A percentile compares a stretch with the other conserved stretches of the same genome.
These are phyloP conservation scores for Copromyces sp. DNA, from an alignment of 495 filamentous ascomycete species.

Conservation along the genomic window DNA sequence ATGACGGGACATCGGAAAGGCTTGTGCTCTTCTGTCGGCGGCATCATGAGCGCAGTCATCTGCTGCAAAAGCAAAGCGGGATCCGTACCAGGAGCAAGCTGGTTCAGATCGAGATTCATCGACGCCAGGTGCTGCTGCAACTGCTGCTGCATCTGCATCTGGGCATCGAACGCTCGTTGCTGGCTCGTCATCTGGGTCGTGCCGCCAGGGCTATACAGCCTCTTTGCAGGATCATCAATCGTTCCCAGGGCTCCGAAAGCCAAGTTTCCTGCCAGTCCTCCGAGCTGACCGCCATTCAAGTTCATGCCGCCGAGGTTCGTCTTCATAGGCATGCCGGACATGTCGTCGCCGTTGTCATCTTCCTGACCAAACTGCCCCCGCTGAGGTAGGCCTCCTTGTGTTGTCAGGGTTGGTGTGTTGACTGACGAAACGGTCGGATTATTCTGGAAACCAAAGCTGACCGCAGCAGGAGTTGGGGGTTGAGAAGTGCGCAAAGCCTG, in stretches of 20 bases:
- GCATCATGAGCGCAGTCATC: slow-evolving; percentile 48
- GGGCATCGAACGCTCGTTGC: slow-evolving; percentile 29
- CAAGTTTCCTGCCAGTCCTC: slow-evolving; percentile 12
- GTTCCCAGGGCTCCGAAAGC: slow-evolving; percentile 36
- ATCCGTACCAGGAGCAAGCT: slow-evolving; percentile 64
- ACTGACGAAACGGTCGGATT: slow-evolving; percentile 98
- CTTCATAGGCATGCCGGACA: slow-evolving; percentile 51
- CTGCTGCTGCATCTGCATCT: slow-evolving; percentile 29
- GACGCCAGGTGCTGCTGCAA: slow-evolving; percentile 53
- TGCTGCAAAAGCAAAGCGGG: slow-evolving; percentile 68
- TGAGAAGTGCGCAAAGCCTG: slow-evolving; percentile 78
- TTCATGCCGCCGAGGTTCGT: slow-evolving; percentile 44
- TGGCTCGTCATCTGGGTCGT: slow-evolving; percentile 48
- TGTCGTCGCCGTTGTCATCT: slow-evolving; percentile 34
- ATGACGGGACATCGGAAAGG: slow-evolving; percentile 97
- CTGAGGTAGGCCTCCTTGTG: slow-evolving; percentile 37
- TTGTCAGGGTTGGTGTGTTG: slow-evolving; percentile 81
- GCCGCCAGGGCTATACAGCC: slow-evolving; percentile 77
- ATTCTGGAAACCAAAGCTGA: slow-evolving; percentile 67
- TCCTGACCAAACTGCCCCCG: slow-evolving; percentile 42
- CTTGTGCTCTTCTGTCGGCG: slow-evolving; percentile 67
- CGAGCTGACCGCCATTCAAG: slow-evolving; percentile 36
- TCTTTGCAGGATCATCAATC: slow-evolving; percentile 93
- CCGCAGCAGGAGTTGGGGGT: slow-evolving; percentile 73
- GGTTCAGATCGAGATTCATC: slow-evolving; percentile 54